Percentiles rank a stretch among this genome's conserved stretches.
phyloP scores from a whole-genome alignment of 179 eudicot genomes.

The Camellia oleifera region DNA sequence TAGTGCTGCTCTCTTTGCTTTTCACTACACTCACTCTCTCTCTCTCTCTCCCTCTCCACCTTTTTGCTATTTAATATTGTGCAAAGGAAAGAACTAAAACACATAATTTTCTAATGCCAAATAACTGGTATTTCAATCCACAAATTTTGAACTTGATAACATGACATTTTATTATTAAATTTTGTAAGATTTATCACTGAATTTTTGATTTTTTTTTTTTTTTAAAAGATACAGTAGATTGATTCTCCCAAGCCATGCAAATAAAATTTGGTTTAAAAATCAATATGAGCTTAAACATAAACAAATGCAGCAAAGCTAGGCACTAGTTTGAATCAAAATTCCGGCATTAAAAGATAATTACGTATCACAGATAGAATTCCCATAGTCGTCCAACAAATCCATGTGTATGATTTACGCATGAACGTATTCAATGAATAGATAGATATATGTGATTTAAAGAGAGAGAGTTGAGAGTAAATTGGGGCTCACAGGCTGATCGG shows the following conservation, averaged over 20 bases:
- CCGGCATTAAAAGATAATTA: neutral
- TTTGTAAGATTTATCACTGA: too few relatives aligned
- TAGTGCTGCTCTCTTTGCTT: neutral
- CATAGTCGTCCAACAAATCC: neutral
- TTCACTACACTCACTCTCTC: too few relatives aligned
- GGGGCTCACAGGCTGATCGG: constrained; percentile 60
- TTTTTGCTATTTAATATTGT: neutral
- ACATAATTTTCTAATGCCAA: too few relatives aligned
- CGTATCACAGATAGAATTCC: neutral
- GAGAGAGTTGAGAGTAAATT: neutral
- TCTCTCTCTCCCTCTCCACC: neutral
- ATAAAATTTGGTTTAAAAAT: neutral
- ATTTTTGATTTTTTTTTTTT: too few relatives aligned
- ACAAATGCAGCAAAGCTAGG: too few relatives aligned
- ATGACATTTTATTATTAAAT: too few relatives aligned
- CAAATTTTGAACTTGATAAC: too few relatives aligned
- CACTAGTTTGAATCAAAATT: neutral
- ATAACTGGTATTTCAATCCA: too few relatives aligned
- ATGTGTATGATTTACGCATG: neutral
- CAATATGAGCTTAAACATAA: too few relatives aligned
- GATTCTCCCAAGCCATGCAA: neutral
- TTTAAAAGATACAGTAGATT: neutral
- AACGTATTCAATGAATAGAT: neutral
- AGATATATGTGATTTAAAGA: neutral
- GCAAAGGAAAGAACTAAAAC: neutral